These are phyloP conservation scores for Scedosporium aurantiacum DNA, from an alignment of 2,329 filamentous ascomycete species.

Conservation along the genomic window DNA sequence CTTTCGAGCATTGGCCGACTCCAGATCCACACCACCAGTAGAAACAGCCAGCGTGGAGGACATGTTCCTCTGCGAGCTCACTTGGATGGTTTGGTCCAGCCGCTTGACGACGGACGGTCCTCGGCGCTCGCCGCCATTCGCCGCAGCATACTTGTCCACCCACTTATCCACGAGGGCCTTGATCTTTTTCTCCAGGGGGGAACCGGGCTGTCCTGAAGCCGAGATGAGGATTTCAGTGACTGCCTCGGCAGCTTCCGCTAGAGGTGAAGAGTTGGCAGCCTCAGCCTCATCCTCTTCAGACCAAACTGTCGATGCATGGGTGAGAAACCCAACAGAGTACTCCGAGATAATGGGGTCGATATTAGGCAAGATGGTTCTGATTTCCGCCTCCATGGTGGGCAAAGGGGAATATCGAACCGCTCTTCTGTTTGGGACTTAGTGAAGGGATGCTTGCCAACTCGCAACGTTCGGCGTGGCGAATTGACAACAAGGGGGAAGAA, in stretches of 20 bases:
- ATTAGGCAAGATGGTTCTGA: conserved; percentile 71
- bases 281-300: conserved; percentile 62
- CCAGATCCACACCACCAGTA: conserved; percentile 75
- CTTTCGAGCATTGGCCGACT: conserved; percentile 85
- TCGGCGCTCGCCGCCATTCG: conserved; percentile 60
- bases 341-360: conserved; percentile 84
- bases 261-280: conserved; percentile 55
- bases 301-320: conserved; percentile 81
- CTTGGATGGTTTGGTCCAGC: conserved; percentile 89
- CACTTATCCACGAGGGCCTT: conserved; percentile 80
- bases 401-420: no score
- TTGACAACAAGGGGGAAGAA: no score
- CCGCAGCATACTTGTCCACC: conserved; percentile 67
- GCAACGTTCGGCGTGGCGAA: no score
- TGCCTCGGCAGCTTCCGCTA: conserved; percentile 71
- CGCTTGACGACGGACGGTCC: conserved; percentile 69
- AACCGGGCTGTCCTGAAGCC: conserved; percentile 73
- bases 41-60: conserved; percentile 88
- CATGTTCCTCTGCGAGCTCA: conserved; percentile 87
- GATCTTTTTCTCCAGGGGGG: conserved; percentile 65
- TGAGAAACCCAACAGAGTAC: conserved; percentile 89
- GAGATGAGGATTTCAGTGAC: conserved; percentile 86
- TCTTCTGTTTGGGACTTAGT: no score
- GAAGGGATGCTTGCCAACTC: background rate
- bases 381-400: conserved; percentile 68